Percentiles rank a stretch among this genome's conserved stretches.
Evolutionary conservation across 1,284 basidiomycete genomes (phyloP).

Genomic region (Sphaerobolus stellatus): DNA sequence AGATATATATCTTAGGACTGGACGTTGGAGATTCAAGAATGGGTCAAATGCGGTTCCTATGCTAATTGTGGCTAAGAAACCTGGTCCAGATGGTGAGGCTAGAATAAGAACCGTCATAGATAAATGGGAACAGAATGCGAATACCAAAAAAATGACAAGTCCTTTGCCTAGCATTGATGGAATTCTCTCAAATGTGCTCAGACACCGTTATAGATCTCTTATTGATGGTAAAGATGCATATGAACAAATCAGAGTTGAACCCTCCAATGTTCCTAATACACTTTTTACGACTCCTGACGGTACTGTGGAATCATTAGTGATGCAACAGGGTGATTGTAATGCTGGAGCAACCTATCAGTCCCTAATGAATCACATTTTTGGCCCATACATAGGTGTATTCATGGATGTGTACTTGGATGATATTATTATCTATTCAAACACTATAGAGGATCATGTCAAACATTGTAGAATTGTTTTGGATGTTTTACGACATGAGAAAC

Average conservation of each 20-base stretch:
- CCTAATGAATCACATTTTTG: slow-evolving; percentile 32
- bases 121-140: slow-evolving; percentile 31
- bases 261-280: slow-evolving; percentile 25
- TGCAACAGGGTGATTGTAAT: slow-evolving; percentile 39
- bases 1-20: slow-evolving; percentile 24
- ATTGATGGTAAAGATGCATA: too few species aligned
- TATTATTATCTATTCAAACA: slow-evolving; percentile 31
- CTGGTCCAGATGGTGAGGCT: slow-evolving; percentile 23
- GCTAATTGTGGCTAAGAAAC: slow-evolving; percentile 34
- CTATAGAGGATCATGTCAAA: slow-evolving; percentile 26
- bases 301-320: slow-evolving; percentile 34
- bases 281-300: slow-evolving; percentile 34
- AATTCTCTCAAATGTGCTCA: slow-evolving; percentile 26
- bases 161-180: slow-evolving; percentile 34
- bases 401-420: slow-evolving; percentile 37
- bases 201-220: slow-evolving; percentile 22
- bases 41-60: slow-evolving; percentile 32
- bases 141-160: slow-evolving; percentile 35
- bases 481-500: slow-evolving; percentile 20
- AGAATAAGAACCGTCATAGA: slow-evolving; percentile 35
- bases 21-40: slow-evolving; percentile 27
- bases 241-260: slow-evolving; percentile 32
- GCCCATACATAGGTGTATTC: slow-evolving; percentile 25
- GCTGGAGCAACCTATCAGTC: too few species aligned
- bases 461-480: slow-evolving; percentile 26